These are phyloP conservation scores for Podaxis sp. DNA, from an alignment of 768 basidiomycete species.

Conservation along the genomic window DNA sequence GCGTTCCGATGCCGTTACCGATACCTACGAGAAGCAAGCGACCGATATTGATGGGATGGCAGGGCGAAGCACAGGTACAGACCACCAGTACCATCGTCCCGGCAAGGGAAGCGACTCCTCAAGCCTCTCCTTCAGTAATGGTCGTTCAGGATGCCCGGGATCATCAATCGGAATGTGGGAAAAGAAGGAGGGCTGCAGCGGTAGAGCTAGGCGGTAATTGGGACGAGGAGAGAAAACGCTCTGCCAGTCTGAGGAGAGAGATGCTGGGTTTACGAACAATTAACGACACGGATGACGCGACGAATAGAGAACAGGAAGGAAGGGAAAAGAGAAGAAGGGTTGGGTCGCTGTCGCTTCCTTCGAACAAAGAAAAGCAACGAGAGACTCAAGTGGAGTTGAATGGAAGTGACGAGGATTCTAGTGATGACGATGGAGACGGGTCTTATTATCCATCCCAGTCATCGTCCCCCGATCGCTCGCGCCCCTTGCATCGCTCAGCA, in stretches of 20 bases:
- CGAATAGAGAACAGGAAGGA: background rate
- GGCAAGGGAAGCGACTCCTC: background rate
- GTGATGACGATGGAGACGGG: constrained; percentile 29
- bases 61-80: background rate
- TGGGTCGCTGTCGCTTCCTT: constrained; percentile 8
- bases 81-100: background rate
- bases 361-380: constrained; percentile 2
- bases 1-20: constrained; percentile 1
- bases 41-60: constrained; percentile 5
- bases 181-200: background rate
- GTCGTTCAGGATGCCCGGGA: background rate
- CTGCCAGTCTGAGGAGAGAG: constrained; percentile 1
- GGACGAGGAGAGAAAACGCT: background rate
- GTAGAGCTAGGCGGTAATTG: background rate
- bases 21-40: constrained; percentile 10
- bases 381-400: background rate
- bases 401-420: constrained; percentile 21
- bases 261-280: constrained; percentile 1
- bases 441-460: constrained; percentile 28
- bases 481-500: constrained; percentile 14
- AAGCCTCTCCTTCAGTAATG: background rate
- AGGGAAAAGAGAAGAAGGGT: constrained; percentile 9
- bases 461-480: constrained; percentile 15
- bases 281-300: background rate
- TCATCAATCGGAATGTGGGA: background rate